Conservation (phyloP, 495 filamentous ascomycete genomes). For the Pyronema domesticum region DNA sequence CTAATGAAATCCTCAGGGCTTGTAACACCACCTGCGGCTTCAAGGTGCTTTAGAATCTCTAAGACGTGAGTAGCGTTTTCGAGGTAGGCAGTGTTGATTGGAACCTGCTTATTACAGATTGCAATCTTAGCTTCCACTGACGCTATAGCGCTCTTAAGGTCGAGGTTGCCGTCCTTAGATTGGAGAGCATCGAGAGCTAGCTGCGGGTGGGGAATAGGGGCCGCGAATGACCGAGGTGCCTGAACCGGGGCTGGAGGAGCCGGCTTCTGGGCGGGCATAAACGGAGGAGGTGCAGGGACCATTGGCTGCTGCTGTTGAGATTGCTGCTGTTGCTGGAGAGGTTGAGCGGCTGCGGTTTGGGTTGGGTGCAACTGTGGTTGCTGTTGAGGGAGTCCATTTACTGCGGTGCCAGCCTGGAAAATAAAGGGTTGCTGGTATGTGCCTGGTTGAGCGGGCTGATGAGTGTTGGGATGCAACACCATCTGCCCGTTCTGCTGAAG, state of each 20-base stretch:
- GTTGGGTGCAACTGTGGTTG: not conserved
- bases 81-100: too few species aligned
- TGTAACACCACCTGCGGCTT: too few species aligned
- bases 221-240: not conserved
- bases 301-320: not conserved
- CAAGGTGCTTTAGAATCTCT: too few species aligned
- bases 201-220: too few species aligned
- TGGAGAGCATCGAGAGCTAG: too few species aligned
- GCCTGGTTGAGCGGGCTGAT: not conserved
- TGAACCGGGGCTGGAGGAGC: not conserved
- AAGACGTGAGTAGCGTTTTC: too few species aligned
- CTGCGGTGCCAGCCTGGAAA: not conserved
- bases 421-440: not conserved
- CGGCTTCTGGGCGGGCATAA: not conserved
- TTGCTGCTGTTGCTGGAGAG: not conserved
- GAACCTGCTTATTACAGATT: too few species aligned
- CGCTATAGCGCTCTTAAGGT: too few species aligned
- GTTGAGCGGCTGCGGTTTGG: not conserved
- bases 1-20: too few species aligned
- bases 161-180: too few species aligned
- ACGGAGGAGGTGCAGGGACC: not conserved
- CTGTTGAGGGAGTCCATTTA: not conserved
- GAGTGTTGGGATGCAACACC: not conserved
- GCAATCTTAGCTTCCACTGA: too few species aligned
- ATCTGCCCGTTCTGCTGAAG: not conserved